phyloP scores from a whole-genome alignment of 2,329 filamentous ascomycete species.

The Penicillium griseofulvum region DNA sequence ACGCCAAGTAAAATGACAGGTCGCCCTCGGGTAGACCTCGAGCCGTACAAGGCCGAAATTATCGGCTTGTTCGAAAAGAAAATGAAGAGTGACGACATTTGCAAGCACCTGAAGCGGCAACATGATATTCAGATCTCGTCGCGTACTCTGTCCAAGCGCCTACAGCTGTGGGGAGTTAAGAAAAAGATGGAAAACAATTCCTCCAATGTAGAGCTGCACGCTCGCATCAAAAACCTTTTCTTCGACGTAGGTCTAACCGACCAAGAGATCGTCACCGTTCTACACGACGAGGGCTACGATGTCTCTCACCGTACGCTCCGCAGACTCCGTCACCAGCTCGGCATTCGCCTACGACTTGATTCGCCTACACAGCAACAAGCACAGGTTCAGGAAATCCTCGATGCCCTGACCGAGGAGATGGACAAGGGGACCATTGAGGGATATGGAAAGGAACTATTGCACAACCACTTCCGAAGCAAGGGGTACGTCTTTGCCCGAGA shows the following conservation, averaged over 20 bases:
- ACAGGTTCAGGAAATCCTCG: conserved; percentile 9
- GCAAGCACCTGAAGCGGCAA: conserved; percentile 7
- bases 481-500: conserved; percentile 14
- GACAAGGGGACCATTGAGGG: conserved; percentile 14
- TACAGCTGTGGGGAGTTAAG: conserved; percentile 13
- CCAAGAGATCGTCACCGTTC: conserved; percentile 12
- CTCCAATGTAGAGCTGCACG: conserved; percentile 2
- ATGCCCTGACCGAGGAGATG: conserved; percentile 6
- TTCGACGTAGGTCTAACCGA: conserved; percentile 12
- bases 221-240: conserved; percentile 12
- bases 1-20: neutral
- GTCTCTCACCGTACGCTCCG: conserved; percentile 8
- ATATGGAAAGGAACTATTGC: conserved; percentile 10
- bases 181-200: conserved; percentile 3
- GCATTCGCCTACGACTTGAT: conserved; percentile 9
- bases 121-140: conserved; percentile 5
- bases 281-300: conserved; percentile 11
- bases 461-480: conserved; percentile 12
- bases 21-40: conserved; percentile 3
- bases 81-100: conserved; percentile 7
- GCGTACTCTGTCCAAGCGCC: conserved; percentile 11
- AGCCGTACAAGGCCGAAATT: conserved; percentile 6
- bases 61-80: conserved; percentile 6
- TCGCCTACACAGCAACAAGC: conserved; percentile 5
- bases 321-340: conserved; percentile 5